A percentile compares a stretch with the other conserved stretches of the same genome.
Conservation (phyloP, 169 alveolate genomes). For the Plasmodium reichenowi region DNA sequence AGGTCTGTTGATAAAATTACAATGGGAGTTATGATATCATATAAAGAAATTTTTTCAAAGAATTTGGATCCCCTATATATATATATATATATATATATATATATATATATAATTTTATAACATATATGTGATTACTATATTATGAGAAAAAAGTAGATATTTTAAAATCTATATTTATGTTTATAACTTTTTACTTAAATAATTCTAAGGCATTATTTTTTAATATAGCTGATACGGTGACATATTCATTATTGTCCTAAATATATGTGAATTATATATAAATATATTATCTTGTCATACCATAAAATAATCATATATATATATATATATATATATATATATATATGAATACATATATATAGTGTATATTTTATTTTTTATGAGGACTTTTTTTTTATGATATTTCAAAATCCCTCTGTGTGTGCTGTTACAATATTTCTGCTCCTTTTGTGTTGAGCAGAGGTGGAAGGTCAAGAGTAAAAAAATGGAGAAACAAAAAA, state of each 20-base stretch:
- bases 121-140: neutral
- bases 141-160: neutral
- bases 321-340: too few species aligned
- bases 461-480: conserved; percentile 9
- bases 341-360: too few species aligned
- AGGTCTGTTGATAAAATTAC: conserved; percentile 52
- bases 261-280: too few species aligned
- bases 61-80: conserved; percentile 53
- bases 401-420: conserved; percentile 65
- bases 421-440: conserved; percentile 29
- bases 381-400: conserved; percentile 53
- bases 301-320: too few species aligned
- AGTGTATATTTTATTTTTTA: too few species aligned
- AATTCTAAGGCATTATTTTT: conserved; percentile 33
- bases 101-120: neutral
- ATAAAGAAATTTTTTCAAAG: conserved; percentile 22
- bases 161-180: neutral
- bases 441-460: conserved; percentile 32
- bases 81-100: neutral
- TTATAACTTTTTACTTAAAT: conserved; percentile 24
- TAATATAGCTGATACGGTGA: conserved; percentile 52
- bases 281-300: too few species aligned
- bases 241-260: conserved; percentile 48
- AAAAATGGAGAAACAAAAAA: conserved; percentile 10
- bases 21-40: conserved; percentile 55